Evolutionary conservation across 768 basidiomycete genomes (phyloP).

Genomic region (Russula dissimulans): DNA sequence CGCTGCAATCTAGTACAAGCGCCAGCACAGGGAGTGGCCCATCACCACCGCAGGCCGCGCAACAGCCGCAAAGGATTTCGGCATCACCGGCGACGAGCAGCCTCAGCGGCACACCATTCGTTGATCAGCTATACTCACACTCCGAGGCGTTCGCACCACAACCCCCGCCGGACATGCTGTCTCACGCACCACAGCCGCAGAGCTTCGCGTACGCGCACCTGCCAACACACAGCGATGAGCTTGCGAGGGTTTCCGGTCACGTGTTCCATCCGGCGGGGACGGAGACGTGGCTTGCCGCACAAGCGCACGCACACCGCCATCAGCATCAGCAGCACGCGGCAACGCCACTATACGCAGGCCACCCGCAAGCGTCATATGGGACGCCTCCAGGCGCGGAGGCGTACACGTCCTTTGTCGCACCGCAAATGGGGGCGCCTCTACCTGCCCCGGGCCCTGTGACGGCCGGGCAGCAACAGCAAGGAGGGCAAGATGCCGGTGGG

Average conservation of each 20-base stretch:
- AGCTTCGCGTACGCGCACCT: constrained; percentile 10
- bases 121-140: constrained; percentile 4
- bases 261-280: not conserved
- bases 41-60: not conserved
- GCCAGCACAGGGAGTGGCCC: not conserved
- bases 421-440: not conserved
- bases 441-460: not conserved
- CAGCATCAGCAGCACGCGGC: constrained; percentile 1
- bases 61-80: constrained; percentile 1
- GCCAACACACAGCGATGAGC: constrained; percentile 17
- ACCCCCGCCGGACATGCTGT: not conserved
- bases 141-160: constrained; percentile 1
- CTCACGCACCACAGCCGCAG: not conserved
- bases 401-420: constrained; percentile 1
- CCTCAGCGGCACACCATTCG: constrained; percentile 8
- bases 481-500: not conserved
- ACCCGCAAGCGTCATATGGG: constrained; percentile 2
- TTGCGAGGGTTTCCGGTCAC: constrained; percentile 12
- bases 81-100: constrained; percentile 9
- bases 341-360: constrained; percentile 1
- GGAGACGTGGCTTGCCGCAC: constrained; percentile 4
- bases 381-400: not conserved
- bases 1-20: constrained; percentile 2
- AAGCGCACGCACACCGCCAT: not conserved
- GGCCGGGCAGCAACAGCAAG: not conserved